Evolutionary conservation across 495 filamentous ascomycete genomes (phyloP).

Genomic region (Tuber magnatum): DNA sequence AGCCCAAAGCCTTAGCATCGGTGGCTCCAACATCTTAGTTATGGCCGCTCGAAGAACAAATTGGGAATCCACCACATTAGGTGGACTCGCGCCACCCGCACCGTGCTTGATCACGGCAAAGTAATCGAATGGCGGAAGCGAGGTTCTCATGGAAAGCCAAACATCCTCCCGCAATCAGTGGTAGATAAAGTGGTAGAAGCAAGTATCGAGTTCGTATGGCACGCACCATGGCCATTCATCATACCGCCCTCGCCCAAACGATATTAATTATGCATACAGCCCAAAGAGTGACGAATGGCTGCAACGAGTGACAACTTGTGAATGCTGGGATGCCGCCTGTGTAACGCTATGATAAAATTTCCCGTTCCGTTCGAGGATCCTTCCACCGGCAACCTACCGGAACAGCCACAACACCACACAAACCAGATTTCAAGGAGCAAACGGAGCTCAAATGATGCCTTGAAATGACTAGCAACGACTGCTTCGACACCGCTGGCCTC

Average conservation of each 20-base stretch:
- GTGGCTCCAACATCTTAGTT: no score
- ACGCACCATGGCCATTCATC: neutral
- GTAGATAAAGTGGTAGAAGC: neutral
- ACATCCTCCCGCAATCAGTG: neutral
- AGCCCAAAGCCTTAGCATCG: no score
- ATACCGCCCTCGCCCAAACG: neutral
- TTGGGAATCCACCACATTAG: no score
- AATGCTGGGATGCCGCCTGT: neutral
- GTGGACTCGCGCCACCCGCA: no score
- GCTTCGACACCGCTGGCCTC: slow-evolving; percentile 5
- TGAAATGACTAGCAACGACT: slow-evolving; percentile 27
- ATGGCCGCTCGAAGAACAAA: no score
- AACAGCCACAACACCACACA: neutral
- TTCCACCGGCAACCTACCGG: neutral
- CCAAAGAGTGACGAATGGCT: neutral
- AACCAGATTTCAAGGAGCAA: neutral
- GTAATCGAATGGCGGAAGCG: neutral
- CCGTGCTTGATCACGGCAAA: neutral
- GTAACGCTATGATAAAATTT: neutral
- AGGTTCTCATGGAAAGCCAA: neutral
- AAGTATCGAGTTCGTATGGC: neutral
- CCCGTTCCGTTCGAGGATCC: neutral
- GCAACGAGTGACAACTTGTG: neutral
- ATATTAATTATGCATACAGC: neutral
- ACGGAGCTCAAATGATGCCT: slow-evolving; percentile 28